phyloP scores from a whole-genome alignment of 169 alveolate species.

The Plasmodium reichenowi region DNA sequence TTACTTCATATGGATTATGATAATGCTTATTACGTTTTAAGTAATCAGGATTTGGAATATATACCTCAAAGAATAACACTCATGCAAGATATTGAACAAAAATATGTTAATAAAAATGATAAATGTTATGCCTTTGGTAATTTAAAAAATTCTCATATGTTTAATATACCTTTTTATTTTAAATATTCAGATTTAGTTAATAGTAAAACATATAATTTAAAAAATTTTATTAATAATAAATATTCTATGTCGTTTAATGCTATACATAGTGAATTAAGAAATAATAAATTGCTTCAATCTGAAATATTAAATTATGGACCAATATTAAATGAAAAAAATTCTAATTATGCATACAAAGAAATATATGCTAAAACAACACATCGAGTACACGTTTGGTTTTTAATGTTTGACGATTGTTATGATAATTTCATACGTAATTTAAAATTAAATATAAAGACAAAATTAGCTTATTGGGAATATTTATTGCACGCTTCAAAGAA shows the following conservation, averaged over 20 bases:
- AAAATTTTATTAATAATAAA: constrained; percentile 56
- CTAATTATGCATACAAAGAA: constrained; percentile 33
- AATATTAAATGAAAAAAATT: constrained; percentile 23
- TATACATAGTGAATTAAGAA: constrained; percentile 35
- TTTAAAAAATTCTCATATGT: constrained; percentile 33
- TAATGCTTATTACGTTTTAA: constrained; percentile 63
- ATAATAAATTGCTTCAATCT: constrained; percentile 43
- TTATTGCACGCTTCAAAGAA: constrained; percentile 33
- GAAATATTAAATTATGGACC: constrained; percentile 35
- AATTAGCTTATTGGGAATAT: constrained; percentile 74
- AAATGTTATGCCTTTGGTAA: constrained; percentile 68
- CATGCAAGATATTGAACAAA: constrained; percentile 66
- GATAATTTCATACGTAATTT: constrained; percentile 48
- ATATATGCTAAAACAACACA: constrained; percentile 70
- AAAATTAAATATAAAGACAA: constrained; percentile 65
- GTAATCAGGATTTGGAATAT: constrained; percentile 15
- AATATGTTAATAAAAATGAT: constrained; percentile 45
- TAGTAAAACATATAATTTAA: constrained; percentile 59
- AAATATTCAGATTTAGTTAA: constrained; percentile 61
- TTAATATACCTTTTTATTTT: constrained; percentile 54
- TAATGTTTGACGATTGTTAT: constrained; percentile 70
- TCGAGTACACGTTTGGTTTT: constrained; percentile 72
- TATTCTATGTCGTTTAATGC: constrained; percentile 27
- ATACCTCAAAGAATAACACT: constrained; percentile 59
- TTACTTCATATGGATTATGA: constrained; percentile 67